Evolutionary conservation across 176 grass and related monocot species (phyloP).

Genomic region (Bothriochloa decipiens): DNA sequence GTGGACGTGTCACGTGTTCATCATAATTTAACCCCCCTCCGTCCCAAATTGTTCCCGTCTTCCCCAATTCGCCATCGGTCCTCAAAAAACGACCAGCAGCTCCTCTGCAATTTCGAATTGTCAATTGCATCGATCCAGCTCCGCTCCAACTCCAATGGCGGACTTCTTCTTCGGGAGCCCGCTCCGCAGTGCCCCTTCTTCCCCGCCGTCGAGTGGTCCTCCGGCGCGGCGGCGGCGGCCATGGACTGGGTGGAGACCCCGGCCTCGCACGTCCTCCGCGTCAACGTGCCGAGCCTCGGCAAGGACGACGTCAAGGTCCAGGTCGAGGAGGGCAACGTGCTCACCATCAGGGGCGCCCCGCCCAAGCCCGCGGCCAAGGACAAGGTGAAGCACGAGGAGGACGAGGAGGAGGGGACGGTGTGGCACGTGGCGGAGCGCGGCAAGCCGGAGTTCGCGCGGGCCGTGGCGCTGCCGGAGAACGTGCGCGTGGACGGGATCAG

Average conservation of each 20-base stretch:
- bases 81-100: neutral
- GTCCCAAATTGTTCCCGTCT: neutral
- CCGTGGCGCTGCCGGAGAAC: slow-evolving; percentile 68
- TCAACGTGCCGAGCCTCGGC: slow-evolving; percentile 76
- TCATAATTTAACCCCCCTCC: neutral
- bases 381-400: slow-evolving; percentile 23
- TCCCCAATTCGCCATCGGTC: neutral
- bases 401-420: slow-evolving; percentile 48
- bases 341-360: slow-evolving; percentile 52
- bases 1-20: neutral
- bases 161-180: slow-evolving; percentile 62
- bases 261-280: slow-evolving; percentile 60
- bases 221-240: slow-evolving; percentile 26
- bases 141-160: slow-evolving; percentile 37
- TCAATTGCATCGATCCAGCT: neutral
- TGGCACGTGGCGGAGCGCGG: slow-evolving; percentile 85
- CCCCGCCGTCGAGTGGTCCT: slow-evolving; percentile 40
- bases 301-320: slow-evolving; percentile 85
- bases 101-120: neutral
- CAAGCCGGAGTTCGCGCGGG: slow-evolving; percentile 59
- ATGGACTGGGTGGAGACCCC: slow-evolving; percentile 94
- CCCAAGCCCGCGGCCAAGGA: slow-evolving; percentile 10
- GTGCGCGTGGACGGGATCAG: slow-evolving; percentile 65
- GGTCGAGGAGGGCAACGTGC: slow-evolving; percentile 77
- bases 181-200: slow-evolving; percentile 60